phyloP scores from a whole-genome alignment of 331 rosid genomes.

The Malus hybrid region DNA sequence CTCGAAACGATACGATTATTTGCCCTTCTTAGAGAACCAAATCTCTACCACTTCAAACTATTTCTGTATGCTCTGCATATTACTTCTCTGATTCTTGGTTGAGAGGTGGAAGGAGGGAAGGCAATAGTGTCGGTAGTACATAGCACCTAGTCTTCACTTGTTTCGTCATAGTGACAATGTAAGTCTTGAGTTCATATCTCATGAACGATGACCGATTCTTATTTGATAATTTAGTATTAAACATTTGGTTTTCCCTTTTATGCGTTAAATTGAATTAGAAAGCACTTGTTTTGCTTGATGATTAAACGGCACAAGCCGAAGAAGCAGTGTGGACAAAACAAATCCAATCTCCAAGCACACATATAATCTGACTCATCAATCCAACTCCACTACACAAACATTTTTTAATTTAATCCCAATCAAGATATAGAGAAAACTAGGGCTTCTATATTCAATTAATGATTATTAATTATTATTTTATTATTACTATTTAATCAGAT shows the following conservation, averaged over 20 bases:
- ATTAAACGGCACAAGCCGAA: background rate
- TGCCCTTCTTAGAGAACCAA: background rate
- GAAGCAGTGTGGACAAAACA: constrained; percentile 9
- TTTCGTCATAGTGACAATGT: too few species aligned
- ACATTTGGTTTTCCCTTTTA: background rate
- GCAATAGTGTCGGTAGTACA: background rate
- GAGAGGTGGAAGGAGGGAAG: background rate
- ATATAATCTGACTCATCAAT: constrained; percentile 34
- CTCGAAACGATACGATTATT: background rate
- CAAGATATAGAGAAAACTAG: background rate
- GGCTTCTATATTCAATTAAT: too few species aligned
- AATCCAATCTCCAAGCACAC: constrained; percentile 2
- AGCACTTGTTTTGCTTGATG: background rate
- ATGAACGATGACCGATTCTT: background rate
- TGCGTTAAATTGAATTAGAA: background rate
- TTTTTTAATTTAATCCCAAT: constrained; percentile 3
- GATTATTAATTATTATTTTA: too few species aligned
- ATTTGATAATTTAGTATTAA: too few species aligned
- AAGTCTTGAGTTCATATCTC: background rate
- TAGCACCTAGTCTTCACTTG: background rate
- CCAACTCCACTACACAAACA: constrained; percentile 23
- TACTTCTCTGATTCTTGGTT: background rate
- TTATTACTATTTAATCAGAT: background rate
- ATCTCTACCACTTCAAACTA: background rate
- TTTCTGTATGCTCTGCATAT: background rate